Conservation (phyloP, 441 rosid genomes). For the Populus trichocarpa region DNA sequence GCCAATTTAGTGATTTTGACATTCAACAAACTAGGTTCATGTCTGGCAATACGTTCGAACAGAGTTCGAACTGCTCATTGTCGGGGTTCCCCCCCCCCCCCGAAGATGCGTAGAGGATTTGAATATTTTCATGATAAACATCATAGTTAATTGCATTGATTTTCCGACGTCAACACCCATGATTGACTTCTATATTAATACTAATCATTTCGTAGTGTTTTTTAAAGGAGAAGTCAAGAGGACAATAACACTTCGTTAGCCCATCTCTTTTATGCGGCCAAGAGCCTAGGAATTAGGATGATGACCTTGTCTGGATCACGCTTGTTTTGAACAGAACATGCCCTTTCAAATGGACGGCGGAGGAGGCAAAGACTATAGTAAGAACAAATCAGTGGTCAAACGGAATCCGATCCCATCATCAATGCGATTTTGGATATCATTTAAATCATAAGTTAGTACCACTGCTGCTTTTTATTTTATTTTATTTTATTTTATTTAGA, state of each 20-base stretch:
- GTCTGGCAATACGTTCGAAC: not conserved
- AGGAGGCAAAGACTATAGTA: not conserved
- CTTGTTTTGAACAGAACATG: too few relatives aligned
- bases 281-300: not conserved
- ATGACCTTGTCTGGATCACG: not conserved
- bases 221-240: too few relatives aligned
- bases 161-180: too few relatives aligned
- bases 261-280: not conserved
- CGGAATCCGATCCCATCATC: slow-evolving; percentile 9
- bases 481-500: too few relatives aligned
- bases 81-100: not conserved
- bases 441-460: not conserved
- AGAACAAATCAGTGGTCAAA: slow-evolving; percentile 6
- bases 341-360: not conserved
- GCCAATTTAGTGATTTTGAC: not conserved
- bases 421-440: not conserved
- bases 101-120: not conserved
- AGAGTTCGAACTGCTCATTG: not conserved
- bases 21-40: not conserved
- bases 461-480: not conserved
- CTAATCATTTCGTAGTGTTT: too few relatives aligned
- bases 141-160: too few relatives aligned
- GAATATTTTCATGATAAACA: not conserved
- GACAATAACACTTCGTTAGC: not conserved
- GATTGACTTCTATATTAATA: too few relatives aligned